Evolutionary conservation across 257 asterid species (phyloP).

Genomic region (Solanum gracilifrons): DNA sequence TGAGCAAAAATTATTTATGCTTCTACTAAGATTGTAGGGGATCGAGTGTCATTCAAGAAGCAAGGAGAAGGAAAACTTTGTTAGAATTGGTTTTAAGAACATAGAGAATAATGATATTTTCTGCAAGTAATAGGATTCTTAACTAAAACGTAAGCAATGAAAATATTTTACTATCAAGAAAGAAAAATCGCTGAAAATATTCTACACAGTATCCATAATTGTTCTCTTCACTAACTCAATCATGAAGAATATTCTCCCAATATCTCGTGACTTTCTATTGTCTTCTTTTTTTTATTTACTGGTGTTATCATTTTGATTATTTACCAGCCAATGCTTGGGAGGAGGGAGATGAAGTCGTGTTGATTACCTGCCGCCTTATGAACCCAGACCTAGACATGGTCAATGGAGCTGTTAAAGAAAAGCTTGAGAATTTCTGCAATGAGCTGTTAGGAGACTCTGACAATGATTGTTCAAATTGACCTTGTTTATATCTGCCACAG

Average conservation of each 20-base stretch:
- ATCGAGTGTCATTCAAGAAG: background rate
- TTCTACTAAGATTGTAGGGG: background rate
- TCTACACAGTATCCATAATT: background rate
- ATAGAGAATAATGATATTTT: background rate
- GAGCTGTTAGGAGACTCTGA: constrained; percentile 55
- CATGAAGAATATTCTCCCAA: background rate
- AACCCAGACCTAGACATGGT: constrained; percentile 72
- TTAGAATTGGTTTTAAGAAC: background rate
- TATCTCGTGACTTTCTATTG: background rate
- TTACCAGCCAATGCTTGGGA: constrained; percentile 97
- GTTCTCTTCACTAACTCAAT: background rate
- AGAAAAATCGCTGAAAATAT: background rate
- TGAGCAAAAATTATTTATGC: background rate
- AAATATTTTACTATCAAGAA: background rate
- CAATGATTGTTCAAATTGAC: background rate
- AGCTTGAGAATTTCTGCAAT: constrained; percentile 63
- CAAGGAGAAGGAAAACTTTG: background rate
- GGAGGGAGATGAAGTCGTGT: constrained; percentile 95
- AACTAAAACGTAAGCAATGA: background rate
- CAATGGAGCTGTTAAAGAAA: constrained; percentile 47
- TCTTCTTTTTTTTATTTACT: background rate
- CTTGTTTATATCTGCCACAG: background rate
- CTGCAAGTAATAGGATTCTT: background rate
- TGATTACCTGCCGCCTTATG: constrained; percentile 75
- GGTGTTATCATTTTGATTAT: background rate